Percentiles rank a stretch among this genome's conserved stretches.
Evolutionary conservation across 257 asterid genomes (phyloP).

Genomic region (Pogostemon cablin): DNA sequence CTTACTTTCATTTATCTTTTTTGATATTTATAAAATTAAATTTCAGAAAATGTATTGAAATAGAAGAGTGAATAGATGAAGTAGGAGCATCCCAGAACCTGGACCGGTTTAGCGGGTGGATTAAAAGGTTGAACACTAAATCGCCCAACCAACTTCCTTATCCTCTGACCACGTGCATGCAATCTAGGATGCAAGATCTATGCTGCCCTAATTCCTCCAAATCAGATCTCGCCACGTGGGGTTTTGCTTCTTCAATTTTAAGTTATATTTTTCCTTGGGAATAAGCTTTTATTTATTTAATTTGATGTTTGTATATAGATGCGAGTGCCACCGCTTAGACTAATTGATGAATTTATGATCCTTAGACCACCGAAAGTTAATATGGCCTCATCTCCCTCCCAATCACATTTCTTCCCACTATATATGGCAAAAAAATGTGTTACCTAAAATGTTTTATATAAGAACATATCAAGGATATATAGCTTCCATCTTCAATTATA

Average conservation of each 20-base stretch:
- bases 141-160: conserved; percentile 28
- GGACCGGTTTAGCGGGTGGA: conserved; percentile 16
- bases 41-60: neutral
- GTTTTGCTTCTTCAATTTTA: neutral
- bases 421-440: neutral
- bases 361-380: conserved; percentile 40
- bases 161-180: conserved; percentile 25
- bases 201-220: conserved; percentile 31
- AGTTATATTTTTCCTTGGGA: conserved; percentile 13
- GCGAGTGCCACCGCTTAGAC: conserved; percentile 34
- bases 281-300: neutral
- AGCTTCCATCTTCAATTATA: too few relatives aligned
- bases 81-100: conserved; percentile 14
- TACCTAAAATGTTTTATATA: too few relatives aligned
- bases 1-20: too few relatives aligned
- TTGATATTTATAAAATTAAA: too few relatives aligned
- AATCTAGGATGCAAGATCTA: conserved; percentile 32
- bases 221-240: conserved; percentile 26
- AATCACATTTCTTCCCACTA: neutral
- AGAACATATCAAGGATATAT: too few relatives aligned
- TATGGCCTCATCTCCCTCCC: conserved; percentile 30
- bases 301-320: neutral
- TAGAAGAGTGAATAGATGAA: neutral
- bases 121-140: conserved; percentile 25
- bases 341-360: neutral